A percentile compares a stretch with the other conserved stretches of the same genome.
Evolutionary conservation across 768 basidiomycete species (phyloP).

Genomic region (Pholiota conissans): DNA sequence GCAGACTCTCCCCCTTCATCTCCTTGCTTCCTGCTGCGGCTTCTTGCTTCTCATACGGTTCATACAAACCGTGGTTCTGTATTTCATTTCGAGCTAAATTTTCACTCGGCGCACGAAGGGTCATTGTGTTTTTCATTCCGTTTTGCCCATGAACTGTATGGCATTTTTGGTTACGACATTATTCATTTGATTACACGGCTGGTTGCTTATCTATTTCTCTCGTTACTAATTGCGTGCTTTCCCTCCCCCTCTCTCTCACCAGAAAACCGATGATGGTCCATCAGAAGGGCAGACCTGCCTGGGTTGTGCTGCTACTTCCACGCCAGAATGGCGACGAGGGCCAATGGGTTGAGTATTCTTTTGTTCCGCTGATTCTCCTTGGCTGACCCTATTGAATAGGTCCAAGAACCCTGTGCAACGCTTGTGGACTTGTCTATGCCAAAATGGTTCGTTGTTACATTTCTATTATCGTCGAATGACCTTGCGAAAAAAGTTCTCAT

Average conservation of each 20-base stretch:
- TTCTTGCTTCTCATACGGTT: slow-evolving; percentile 2
- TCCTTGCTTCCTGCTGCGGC: background rate
- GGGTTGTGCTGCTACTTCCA: slow-evolving; percentile 81
- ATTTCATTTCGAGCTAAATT: background rate
- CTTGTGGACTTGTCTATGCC: slow-evolving; percentile 84
- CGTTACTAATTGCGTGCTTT: background rate
- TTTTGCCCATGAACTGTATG: background rate
- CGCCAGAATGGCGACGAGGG: slow-evolving; percentile 85
- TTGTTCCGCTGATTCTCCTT: background rate
- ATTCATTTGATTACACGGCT: background rate
- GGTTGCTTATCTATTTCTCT: background rate
- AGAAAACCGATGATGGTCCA: slow-evolving; percentile 43
- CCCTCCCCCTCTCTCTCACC: slow-evolving; percentile 17
- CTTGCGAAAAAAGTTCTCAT: background rate
- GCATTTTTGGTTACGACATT: background rate
- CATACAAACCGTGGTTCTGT: background rate
- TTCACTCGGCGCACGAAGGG: background rate
- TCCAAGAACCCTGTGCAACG: slow-evolving; percentile 82
- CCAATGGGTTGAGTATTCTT: slow-evolving; percentile 61
- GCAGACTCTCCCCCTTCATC: background rate
- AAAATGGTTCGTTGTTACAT: slow-evolving; percentile 61
- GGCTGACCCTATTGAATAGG: slow-evolving; percentile 40
- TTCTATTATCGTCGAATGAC: background rate
- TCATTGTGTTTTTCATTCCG: background rate
- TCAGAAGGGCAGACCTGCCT: slow-evolving; percentile 74